These are phyloP conservation scores for Ceratobasidium sp. DNA, from an alignment of 1,284 basidiomycete genomes.

Conservation along the genomic window DNA sequence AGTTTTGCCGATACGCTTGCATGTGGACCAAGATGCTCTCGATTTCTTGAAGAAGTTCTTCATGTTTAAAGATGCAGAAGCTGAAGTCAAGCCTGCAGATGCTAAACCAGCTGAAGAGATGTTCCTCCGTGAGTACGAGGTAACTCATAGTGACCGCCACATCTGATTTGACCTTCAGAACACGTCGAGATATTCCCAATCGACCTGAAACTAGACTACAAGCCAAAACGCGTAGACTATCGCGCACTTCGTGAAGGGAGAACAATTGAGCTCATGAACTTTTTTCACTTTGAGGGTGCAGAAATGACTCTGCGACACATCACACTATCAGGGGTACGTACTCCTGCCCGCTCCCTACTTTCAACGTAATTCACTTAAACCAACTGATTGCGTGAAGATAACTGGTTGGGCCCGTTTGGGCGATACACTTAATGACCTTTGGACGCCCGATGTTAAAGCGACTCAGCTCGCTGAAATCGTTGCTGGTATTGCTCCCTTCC, in stretches of 20 bases:
- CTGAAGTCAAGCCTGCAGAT: constrained; percentile 44
- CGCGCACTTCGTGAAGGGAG: constrained; percentile 88
- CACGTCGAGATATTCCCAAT: constrained; percentile 90
- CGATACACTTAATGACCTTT: constrained; percentile 92
- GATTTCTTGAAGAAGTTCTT: constrained; percentile 98
- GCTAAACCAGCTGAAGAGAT: constrained; percentile 60
- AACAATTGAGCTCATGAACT: constrained; percentile 99
- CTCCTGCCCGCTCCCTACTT: constrained; percentile 7
- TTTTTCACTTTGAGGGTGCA: constrained; percentile 99
- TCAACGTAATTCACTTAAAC: not conserved
- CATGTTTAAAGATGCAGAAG: constrained; percentile 79
- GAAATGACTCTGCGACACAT: constrained; percentile 97
- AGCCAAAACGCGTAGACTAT: constrained; percentile 96
- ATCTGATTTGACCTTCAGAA: constrained; percentile 60
- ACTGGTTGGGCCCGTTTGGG: constrained; percentile 90
- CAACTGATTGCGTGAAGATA: constrained; percentile 63
- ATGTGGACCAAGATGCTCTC: constrained; percentile 97
- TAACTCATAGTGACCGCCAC: not conserved
- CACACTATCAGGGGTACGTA: constrained; percentile 85
- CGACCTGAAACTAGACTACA: constrained; percentile 95
- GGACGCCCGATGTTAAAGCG: constrained; percentile 99
- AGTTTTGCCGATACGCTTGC: constrained; percentile 86
- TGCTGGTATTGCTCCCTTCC: constrained; percentile 95
- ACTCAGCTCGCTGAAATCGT: constrained; percentile 97
- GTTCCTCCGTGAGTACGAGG: constrained; percentile 73